Conservation (phyloP, 164 flowering plant genomes). For the Aristolochia fimbriata region DNA sequence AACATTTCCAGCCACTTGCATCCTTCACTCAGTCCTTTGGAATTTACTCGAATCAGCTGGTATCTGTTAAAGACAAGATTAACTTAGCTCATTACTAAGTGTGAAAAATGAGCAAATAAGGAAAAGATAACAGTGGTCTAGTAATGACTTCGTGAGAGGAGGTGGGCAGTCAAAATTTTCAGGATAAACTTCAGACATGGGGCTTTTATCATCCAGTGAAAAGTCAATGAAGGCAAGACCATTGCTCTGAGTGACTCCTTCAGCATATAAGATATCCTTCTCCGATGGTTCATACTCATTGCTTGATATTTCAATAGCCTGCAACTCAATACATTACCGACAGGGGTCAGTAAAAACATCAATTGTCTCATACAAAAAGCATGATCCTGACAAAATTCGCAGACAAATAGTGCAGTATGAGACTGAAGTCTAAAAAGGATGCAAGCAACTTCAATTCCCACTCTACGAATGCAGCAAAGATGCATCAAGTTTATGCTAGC, state of each 20-base stretch:
- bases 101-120: neutral
- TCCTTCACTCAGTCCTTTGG: slow-evolving; percentile 37
- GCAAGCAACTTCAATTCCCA: neutral
- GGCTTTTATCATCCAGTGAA: slow-evolving; percentile 26
- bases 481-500: neutral
- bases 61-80: slow-evolving; percentile 15
- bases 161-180: slow-evolving; percentile 25
- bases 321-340: neutral
- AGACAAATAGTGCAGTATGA: neutral
- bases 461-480: neutral
- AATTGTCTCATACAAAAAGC: too few relatives aligned
- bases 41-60: slow-evolving; percentile 34
- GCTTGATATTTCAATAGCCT: slow-evolving; percentile 38
- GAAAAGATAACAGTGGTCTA: neutral
- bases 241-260: slow-evolving; percentile 33
- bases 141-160: slow-evolving; percentile 20
- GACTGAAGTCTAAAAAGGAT: neutral
- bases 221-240: slow-evolving; percentile 29
- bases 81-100: neutral
- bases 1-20: slow-evolving; percentile 60
- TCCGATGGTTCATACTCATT: slow-evolving; percentile 39
- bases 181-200: slow-evolving; percentile 25
- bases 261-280: slow-evolving; percentile 33
- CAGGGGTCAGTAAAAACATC: too few relatives aligned
- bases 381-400: too few relatives aligned